These are phyloP conservation scores for Tulasnella sp. DNA, from an alignment of 768 basidiomycete species.

Conservation along the genomic window DNA sequence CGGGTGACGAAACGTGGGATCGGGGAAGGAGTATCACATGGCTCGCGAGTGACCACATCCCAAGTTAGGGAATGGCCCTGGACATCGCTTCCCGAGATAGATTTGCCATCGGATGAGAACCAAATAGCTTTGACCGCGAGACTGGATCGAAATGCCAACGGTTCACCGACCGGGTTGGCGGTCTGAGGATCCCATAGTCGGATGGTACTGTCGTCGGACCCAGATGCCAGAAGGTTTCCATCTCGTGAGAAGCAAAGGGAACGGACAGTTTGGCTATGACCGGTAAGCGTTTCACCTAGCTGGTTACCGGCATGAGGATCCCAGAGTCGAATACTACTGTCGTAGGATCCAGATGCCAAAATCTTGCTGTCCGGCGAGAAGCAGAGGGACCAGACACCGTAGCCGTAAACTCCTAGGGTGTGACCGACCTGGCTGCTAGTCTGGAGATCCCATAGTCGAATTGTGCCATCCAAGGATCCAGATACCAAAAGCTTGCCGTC, in stretches of 20 bases:
- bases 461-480: neutral
- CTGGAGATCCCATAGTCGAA: neutral
- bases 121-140: neutral
- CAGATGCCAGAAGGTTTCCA: no score
- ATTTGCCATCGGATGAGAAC: neutral
- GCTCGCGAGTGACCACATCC: neutral
- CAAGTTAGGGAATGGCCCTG: neutral
- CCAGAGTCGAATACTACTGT: neutral
- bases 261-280: no score
- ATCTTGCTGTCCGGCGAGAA: constrained; percentile 4
- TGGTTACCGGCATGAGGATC: neutral
- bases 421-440: neutral
- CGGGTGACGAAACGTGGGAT: no score
- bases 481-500: neutral
- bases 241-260: no score
- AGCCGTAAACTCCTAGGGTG: neutral
- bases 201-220: no score
- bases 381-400: neutral
- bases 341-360: neutral
- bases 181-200: no score
- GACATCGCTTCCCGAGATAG: neutral
- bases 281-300: no score
- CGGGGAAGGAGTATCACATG: neutral
- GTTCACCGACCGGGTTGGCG: neutral
- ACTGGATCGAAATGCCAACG: neutral